Evolutionary conservation across 2,329 filamentous ascomycete species (phyloP), one percentile per base, ranked within the genome.

Genomic region (Verticillium klebahnii): DNA sequence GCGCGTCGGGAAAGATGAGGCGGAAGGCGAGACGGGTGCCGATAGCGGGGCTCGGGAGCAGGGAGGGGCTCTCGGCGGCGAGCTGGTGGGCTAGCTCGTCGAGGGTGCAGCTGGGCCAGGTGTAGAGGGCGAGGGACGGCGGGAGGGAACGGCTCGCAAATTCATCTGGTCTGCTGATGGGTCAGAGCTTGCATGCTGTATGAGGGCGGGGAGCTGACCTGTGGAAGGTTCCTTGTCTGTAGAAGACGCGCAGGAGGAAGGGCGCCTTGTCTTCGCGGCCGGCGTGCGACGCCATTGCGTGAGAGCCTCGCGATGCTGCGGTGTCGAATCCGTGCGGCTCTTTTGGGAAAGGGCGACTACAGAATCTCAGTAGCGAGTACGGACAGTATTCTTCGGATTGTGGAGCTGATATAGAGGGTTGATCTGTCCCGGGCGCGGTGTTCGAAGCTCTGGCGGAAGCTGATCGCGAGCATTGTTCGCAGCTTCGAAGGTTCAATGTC

Each of bases 1-100:
- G 77, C 29, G 90, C 85, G 74, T 97, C 92, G 1, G 91, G 90
- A 72, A 90, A 97, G 60, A 97, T 86, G 19, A 97, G 85, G 57
- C 93, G 89, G 77, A 95, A 98, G 64, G 87, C 88, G n/a, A 97
- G 82, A 60, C 94, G 87, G 9, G 93, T 94, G 64, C 94, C 93
- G 50, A 93, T 83, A 7, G 89, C 85, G 0, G 91, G 91, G 40
- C 83, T 80, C 0, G 93, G 92, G 2, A 97, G 83, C 23, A 92
- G 78, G 2, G 80, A 77, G 0, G 91, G 89, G 2, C 63, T 58
- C 57, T 74, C 80, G 1, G 89, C 83, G 58, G 85, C 85, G 61
- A 98, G 84, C 60, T 94, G 88, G 61, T 91, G 86, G 25, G 90
- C 88, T 39, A 98, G 86, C 74, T 97, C 93, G 67, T 84, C 82